Conservation (phyloP, 305 asterid genomes). For the Fraxinus albicans region DNA sequence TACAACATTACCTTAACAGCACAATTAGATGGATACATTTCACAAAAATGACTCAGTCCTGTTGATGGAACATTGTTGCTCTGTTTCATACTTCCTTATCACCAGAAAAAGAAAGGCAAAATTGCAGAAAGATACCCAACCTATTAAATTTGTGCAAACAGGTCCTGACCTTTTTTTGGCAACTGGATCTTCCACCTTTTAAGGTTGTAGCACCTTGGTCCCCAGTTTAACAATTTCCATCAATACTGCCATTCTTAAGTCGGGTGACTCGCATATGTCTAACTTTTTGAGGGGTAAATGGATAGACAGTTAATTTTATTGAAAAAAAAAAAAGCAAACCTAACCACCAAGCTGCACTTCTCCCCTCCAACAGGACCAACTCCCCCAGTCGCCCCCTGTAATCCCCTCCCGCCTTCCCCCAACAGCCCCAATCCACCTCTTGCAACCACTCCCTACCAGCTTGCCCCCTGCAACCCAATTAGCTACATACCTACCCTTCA, state of each 20-base stretch:
- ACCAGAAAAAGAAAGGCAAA: background rate
- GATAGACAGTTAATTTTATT: background rate
- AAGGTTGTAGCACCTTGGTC: background rate
- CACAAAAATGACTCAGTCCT: background rate
- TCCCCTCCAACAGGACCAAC: background rate
- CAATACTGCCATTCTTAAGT: background rate
- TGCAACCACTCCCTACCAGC: background rate
- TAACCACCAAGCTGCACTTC: background rate
- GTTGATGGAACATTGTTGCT: background rate
- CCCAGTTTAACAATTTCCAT: background rate
- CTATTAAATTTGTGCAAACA: background rate
- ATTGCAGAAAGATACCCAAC: background rate
- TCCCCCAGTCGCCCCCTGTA: background rate
- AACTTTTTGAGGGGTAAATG: background rate
- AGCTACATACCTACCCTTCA: background rate
- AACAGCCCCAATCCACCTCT: background rate
- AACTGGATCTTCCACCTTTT: background rate
- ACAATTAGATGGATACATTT: background rate
- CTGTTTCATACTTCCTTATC: background rate
- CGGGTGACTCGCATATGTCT: background rate
- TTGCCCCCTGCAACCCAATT: background rate
- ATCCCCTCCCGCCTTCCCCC: background rate
- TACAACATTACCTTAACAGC: background rate
- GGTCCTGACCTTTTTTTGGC: background rate
- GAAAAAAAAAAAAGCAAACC: background rate